Evolutionary conservation across 257 asterid genomes (phyloP).

Genomic region (Solanum verrucosum): DNA sequence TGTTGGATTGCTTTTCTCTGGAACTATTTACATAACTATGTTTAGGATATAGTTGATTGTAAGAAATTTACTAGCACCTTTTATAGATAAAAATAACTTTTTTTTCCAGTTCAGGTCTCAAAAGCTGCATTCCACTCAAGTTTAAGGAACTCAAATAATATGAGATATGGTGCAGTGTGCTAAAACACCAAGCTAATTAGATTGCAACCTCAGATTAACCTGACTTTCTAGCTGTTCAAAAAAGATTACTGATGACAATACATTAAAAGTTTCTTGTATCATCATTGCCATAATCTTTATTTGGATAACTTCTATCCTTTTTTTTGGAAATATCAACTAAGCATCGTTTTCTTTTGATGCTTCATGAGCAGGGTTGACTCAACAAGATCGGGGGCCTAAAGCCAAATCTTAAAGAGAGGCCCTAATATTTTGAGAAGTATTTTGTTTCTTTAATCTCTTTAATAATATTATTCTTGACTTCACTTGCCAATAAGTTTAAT

Average conservation of each 20-base stretch:
- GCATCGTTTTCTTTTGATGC: conserved; percentile 2
- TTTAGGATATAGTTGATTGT: background rate
- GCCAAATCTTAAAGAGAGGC: too few species aligned
- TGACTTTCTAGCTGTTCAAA: background rate
- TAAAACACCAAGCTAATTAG: background rate
- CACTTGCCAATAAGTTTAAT: too few species aligned
- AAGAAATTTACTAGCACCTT: background rate
- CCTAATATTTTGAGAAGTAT: too few species aligned
- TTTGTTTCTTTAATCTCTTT: too few species aligned
- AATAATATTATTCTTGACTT: too few species aligned
- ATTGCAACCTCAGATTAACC: background rate
- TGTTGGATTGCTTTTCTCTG: background rate
- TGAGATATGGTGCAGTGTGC: background rate
- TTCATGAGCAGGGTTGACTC: conserved; percentile 19
- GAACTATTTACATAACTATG: background rate
- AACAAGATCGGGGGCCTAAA: too few species aligned
- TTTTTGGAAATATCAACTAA: background rate
- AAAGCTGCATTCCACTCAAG: background rate
- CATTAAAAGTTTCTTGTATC: background rate
- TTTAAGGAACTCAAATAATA: background rate
- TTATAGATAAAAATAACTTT: background rate
- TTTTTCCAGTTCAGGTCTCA: background rate
- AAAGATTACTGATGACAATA: background rate
- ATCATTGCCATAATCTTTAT: background rate
- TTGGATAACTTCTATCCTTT: background rate